phyloP scores from a whole-genome alignment of 2,329 filamentous ascomycete genomes.

The Celoporthe dispersa region DNA sequence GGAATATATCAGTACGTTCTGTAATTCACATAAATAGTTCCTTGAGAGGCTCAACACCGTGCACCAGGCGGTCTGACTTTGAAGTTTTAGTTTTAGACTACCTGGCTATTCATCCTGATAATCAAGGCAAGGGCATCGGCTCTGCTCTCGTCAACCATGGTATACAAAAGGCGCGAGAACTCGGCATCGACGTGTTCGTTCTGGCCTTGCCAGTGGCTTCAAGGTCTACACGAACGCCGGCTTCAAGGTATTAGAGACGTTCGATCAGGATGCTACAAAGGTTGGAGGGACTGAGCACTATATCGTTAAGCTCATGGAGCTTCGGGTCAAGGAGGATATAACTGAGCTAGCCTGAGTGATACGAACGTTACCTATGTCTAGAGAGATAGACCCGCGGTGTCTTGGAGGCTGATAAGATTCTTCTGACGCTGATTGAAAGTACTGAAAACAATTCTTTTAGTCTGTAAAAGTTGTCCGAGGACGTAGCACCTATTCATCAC shows the following conservation, averaged over 20 bases:
- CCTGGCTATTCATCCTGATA: conserved; percentile 34
- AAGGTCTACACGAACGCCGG: conserved; percentile 33
- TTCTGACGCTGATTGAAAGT: neutral
- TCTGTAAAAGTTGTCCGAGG: neutral
- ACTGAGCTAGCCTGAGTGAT: neutral
- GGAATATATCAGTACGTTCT: conserved; percentile 29
- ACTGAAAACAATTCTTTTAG: neutral
- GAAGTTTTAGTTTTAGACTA: conserved; percentile 34
- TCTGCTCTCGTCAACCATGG: conserved; percentile 32
- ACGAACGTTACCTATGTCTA: too few species aligned
- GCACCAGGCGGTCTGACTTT: neutral
- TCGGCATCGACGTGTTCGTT: conserved; percentile 35
- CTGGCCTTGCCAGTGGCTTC: conserved; percentile 30
- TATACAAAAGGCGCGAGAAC: conserved; percentile 32
- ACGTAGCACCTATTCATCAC: too few species aligned
- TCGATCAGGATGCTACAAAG: conserved; percentile 33
- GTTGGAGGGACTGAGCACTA: conserved; percentile 34
- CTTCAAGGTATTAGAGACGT: conserved; percentile 31
- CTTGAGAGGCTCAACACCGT: neutral
- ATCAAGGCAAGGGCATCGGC: conserved; percentile 33
- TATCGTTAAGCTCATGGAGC: conserved; percentile 34
- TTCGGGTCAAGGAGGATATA: neutral
- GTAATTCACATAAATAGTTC: neutral
- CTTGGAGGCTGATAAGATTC: too few species aligned
- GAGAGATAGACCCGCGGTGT: too few species aligned